These are phyloP conservation scores for Dichotomopilus funicola DNA, from an alignment of 2,329 filamentous ascomycete species.

Conservation along the genomic window DNA sequence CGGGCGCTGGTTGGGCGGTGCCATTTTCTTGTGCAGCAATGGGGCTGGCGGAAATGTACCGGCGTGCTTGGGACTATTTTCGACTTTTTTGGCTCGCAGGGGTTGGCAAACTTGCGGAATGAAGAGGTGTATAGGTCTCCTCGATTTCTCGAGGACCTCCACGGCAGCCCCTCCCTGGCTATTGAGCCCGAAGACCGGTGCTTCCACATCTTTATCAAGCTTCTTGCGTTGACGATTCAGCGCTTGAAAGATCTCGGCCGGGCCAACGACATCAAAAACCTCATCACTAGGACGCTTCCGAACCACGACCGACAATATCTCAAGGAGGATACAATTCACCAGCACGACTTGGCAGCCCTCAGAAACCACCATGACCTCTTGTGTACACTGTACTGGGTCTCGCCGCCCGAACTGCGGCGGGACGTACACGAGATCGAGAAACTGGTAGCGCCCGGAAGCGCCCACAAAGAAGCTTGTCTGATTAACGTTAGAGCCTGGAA, in stretches of 20 bases:
- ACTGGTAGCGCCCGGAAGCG: conserved; percentile 51
- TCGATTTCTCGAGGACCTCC: conserved; percentile 52
- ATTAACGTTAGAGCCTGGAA: conserved; percentile 59
- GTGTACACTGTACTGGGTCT: conserved; percentile 59
- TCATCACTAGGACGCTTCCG: conserved; percentile 55
- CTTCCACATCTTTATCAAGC: conserved; percentile 62
- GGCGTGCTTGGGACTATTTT: conserved; percentile 56
- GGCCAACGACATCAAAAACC: conserved; percentile 52
- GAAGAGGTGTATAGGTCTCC: conserved; percentile 58
- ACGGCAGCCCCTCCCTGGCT: conserved; percentile 38
- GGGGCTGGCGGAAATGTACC: conserved; percentile 57
- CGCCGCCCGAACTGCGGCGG: conserved; percentile 49
- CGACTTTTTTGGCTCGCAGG: conserved; percentile 60
- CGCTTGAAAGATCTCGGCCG: conserved; percentile 42
- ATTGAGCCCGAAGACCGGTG: conserved; percentile 52
- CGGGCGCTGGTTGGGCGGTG: conserved; percentile 54
- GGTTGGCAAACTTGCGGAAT: conserved; percentile 56
- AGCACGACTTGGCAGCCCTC: conserved; percentile 56
- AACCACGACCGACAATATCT: conserved; percentile 60
- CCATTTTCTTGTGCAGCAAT: conserved; percentile 56
- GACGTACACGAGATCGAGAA: conserved; percentile 49
- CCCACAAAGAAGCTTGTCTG: conserved; percentile 60
- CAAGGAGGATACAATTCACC: conserved; percentile 54
- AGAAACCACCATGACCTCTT: conserved; percentile 64
- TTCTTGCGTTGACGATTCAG: conserved; percentile 51